Conservation (phyloP, 441 rosid species). For the Flueggea neowawraea region DNA sequence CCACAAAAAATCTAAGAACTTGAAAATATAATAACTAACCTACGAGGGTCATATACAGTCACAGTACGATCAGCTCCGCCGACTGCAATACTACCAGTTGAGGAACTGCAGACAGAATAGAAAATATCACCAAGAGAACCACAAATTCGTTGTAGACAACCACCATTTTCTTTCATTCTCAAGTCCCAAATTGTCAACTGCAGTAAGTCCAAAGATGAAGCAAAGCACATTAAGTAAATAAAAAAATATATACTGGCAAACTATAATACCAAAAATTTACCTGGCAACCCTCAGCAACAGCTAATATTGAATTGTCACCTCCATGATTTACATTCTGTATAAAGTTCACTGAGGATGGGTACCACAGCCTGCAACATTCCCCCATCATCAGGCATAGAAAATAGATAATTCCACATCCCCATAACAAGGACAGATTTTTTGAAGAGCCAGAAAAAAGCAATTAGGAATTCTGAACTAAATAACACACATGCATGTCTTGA, state of each 20-base stretch:
- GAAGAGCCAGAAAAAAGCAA: too few relatives aligned
- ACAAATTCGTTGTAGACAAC: conserved; percentile 38
- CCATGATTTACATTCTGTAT: conserved; percentile 36
- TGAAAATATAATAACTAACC: conserved; percentile 28
- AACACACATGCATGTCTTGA: too few relatives aligned
- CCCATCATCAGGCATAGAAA: background rate
- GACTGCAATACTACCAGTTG: conserved; percentile 51
- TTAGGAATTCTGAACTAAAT: too few relatives aligned
- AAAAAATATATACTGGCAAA: conserved; percentile 1
- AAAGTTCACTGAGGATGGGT: conserved; percentile 60
- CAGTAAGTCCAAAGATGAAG: conserved; percentile 20
- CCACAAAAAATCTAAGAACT: too few relatives aligned
- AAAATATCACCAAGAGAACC: conserved; percentile 59
- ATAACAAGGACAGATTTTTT: too few relatives aligned
- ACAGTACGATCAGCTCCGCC: conserved; percentile 74
- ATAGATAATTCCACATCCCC: too few relatives aligned
- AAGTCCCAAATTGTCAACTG: conserved; percentile 59
- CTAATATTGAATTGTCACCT: conserved; percentile 39
- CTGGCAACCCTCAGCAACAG: conserved; percentile 71
- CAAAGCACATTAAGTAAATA: background rate
- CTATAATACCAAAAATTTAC: conserved; percentile 19
- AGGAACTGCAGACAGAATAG: conserved; percentile 57
- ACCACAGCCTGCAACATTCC: conserved; percentile 46
- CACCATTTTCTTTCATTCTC: conserved; percentile 58
- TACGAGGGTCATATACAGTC: conserved; percentile 74